Percentiles rank a stretch among this genome's conserved stretches.
phyloP scores from a whole-genome alignment of 2,329 filamentous ascomycete species.

The Verticillium isaacii region DNA sequence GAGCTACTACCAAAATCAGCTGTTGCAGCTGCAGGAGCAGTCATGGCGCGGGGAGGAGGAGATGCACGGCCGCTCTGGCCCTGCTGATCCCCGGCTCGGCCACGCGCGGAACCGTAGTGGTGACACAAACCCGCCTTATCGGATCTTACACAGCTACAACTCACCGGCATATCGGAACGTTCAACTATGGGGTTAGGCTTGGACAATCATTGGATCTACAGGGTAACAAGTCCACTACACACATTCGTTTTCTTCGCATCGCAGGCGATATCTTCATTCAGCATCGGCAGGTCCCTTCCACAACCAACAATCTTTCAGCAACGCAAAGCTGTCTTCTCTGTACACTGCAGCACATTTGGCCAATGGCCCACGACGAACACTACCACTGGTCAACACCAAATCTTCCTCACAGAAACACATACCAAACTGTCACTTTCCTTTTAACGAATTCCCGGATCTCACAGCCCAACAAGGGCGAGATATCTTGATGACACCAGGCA shows the following conservation, averaged over 20 bases:
- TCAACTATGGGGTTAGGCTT: conserved; percentile 50
- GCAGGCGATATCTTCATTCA: conserved; percentile 4
- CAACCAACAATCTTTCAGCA: not conserved
- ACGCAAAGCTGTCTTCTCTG: not conserved
- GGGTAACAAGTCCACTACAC: not conserved
- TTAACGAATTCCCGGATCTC: not conserved
- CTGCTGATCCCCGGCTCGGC: not conserved
- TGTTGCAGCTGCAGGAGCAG: conserved; percentile 11
- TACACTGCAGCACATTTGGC: not conserved
- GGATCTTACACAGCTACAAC: conserved; percentile 54
- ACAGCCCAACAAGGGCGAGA: conserved; percentile 7
- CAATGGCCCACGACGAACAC: not conserved
- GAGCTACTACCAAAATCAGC: conserved; percentile 11
- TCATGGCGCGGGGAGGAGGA: conserved; percentile 10
- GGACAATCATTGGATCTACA: not conserved
- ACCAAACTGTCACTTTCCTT: not conserved
- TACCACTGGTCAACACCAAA: not conserved
- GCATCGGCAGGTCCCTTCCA: not conserved
- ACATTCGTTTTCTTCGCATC: conserved; percentile 10
- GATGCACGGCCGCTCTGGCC: not conserved
- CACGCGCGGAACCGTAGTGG: conserved; percentile 2
- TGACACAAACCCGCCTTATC: conserved; percentile 33
- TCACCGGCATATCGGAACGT: conserved; percentile 50
- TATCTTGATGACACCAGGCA: conserved; percentile 15
- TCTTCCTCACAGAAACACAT: not conserved